Evolutionary conservation across 768 basidiomycete species (phyloP), one percentile per base, ranked within the genome.

Genomic region (Mycena sanguinolenta): DNA sequence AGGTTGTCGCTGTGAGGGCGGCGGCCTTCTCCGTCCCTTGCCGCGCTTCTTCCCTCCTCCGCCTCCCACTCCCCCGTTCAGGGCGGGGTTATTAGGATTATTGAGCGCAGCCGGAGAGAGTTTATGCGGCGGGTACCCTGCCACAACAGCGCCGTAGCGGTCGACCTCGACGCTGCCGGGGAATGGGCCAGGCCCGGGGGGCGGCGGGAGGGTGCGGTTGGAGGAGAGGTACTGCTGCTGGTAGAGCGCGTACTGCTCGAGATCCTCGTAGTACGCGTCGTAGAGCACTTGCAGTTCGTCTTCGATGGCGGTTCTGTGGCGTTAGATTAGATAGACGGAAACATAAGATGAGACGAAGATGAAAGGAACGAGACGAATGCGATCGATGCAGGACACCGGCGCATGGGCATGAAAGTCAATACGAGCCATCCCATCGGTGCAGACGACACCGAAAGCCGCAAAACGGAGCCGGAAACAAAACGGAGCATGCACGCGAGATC

Each of bases 251-350:
- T 99, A 99, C 86, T 94, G 92, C 89, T 98, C 95, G 87, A 99
- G 92, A 88, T 99, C 97, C 82, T 98, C 95, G 91, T 98, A 99
- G 90, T 99, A 99, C 87, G 97, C 96, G 89, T 98, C 97, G 90
- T 99, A 99, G 85, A 99, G 92, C 86, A 96, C 95, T 88, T 99
- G 96, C 83, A 99, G 93, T 88, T 99, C 98, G 86, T 97, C 95
- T 87, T 99, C 98, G 86, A 99, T 98, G 73, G 97, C 97, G 86
- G 93, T 92, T 77, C 95, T 97, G 76, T 14, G 0, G 25, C 39
- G 17, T 34, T 34, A 34, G 32, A 34, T 34, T 5, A 34, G n/a
- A n/a, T n/a, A n/a, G n/a, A n/a, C n/a, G n/a, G n/a, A n/a, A n/a
- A n/a, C n/a, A n/a, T n/a, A n/a, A n/a, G n/a, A n/a, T n/a, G n/a